phyloP scores from a whole-genome alignment of 140 eudicot species.

The Stevia rebaudiana region DNA sequence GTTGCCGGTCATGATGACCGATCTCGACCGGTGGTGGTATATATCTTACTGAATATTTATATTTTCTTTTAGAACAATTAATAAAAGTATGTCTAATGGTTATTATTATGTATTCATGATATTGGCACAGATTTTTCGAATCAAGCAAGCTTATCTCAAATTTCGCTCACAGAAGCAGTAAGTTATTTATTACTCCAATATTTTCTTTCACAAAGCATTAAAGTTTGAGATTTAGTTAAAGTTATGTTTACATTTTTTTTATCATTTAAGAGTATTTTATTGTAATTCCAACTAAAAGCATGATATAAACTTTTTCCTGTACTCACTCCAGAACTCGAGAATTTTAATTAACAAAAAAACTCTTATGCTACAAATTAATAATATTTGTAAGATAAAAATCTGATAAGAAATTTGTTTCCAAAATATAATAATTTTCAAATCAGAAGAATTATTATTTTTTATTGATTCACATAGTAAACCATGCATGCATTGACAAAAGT shows the following conservation, averaged over 20 bases:
- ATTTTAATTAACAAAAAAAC: no score
- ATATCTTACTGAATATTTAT: background rate
- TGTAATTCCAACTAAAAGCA: background rate
- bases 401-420: background rate
- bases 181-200: slow-evolving; percentile 24
- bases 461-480: slow-evolving; percentile 10
- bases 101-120: slow-evolving; percentile 3
- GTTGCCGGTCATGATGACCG: slow-evolving; percentile 93
- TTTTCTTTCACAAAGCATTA: background rate
- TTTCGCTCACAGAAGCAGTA: slow-evolving; percentile 86
- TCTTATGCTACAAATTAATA: background rate
- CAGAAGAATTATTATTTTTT: slow-evolving; percentile 4
- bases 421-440: background rate
- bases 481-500: slow-evolving; percentile 10
- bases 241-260: no score
- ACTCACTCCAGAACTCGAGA: background rate
- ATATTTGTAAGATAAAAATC: background rate
- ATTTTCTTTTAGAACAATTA: background rate
- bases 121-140: slow-evolving; percentile 63
- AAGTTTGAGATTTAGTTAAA: background rate
- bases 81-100: background rate
- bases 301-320: background rate
- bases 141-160: slow-evolving; percentile 92
- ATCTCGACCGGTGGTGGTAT: slow-evolving; percentile 86
- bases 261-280: background rate